phyloP scores from a whole-genome alignment of 1,284 basidiomycete species.

The Rhodotorula sp. region DNA sequence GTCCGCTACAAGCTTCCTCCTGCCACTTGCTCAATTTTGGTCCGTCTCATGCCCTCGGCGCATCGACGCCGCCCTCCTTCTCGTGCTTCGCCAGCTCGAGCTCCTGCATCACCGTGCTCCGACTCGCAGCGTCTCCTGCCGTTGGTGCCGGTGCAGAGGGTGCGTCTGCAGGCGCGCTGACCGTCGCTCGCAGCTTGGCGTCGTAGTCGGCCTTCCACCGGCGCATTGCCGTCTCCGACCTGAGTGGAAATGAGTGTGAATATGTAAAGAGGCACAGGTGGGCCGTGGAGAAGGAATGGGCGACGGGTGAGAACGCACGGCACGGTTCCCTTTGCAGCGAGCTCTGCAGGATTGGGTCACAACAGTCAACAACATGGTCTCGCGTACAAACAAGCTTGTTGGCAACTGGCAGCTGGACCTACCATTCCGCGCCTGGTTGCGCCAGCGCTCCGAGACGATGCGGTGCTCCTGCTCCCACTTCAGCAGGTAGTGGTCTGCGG shows the following conservation, averaged over 20 bases:
- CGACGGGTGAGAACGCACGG: not conserved
- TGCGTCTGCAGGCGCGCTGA: not conserved
- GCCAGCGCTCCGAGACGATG: conserved; percentile 21
- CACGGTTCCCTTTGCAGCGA: conserved; percentile 12
- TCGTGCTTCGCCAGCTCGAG: conserved; percentile 19
- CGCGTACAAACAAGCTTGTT: too few relatives aligned
- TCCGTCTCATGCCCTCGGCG: not conserved
- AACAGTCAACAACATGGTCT: too few relatives aligned
- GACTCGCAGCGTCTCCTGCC: too few relatives aligned
- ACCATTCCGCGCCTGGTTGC: conserved; percentile 30
- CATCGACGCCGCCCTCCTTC: conserved; percentile 9
- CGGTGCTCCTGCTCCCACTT: conserved; percentile 29
- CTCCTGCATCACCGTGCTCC: conserved; percentile 22
- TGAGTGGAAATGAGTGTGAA: not conserved
- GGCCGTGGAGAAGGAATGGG: too few relatives aligned
- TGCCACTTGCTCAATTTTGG: too few relatives aligned
- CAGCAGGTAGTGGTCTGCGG: conserved; percentile 28
- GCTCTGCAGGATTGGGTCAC: not conserved
- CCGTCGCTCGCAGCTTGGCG: conserved; percentile 13
- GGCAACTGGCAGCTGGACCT: too few relatives aligned
- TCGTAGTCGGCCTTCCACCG: conserved; percentile 25
- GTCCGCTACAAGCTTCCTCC: not conserved
- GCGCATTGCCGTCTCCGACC: conserved; percentile 32
- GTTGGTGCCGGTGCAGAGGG: not conserved
- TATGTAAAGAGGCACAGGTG: not conserved